Evolutionary conservation across 768 basidiomycete genomes (phyloP).

Genomic region (Russula emetica): DNA sequence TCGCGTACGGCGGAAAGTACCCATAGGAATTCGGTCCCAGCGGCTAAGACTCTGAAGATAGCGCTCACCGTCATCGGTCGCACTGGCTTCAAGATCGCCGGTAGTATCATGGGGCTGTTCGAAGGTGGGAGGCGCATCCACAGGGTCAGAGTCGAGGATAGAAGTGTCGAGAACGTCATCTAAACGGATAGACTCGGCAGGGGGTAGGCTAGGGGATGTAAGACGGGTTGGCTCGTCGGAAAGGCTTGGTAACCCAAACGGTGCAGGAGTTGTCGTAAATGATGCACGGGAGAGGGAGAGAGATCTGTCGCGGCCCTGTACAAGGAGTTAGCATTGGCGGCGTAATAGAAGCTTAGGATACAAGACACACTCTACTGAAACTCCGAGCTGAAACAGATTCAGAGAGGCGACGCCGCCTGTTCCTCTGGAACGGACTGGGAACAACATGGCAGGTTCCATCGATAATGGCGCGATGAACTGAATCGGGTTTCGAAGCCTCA

Average conservation of each 20-base stretch:
- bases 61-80: slow-evolving; percentile 34
- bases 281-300: slow-evolving; percentile 34
- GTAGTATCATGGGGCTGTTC: slow-evolving; percentile 22
- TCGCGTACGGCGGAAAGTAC: slow-evolving; percentile 65
- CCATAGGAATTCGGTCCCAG: slow-evolving; percentile 73
- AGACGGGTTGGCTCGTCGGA: slow-evolving; percentile 36
- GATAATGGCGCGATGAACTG: slow-evolving; percentile 26
- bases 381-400: slow-evolving; percentile 22
- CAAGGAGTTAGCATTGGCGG: slow-evolving; percentile 23
- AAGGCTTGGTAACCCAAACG: slow-evolving; percentile 27
- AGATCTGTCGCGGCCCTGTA: slow-evolving; percentile 34
- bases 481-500: slow-evolving; percentile 15
- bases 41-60: slow-evolving; percentile 52
- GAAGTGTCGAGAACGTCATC: slow-evolving; percentile 77
- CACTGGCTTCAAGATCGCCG: slow-evolving; percentile 22
- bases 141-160: slow-evolving; percentile 56
- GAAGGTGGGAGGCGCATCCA: slow-evolving; percentile 21
- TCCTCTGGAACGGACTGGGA: slow-evolving; percentile 28
- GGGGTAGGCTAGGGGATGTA: slow-evolving; percentile 33
- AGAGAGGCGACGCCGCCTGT: slow-evolving; percentile 21
- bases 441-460: slow-evolving; percentile 22
- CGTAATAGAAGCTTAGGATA: not conserved
- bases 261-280: slow-evolving; percentile 33
- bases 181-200: slow-evolving; percentile 52
- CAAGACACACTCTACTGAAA: slow-evolving; percentile 22